Evolutionary conservation across 2,329 filamentous ascomycete genomes (phyloP), one percentile per base, ranked within the genome.

Genomic region (Whalleya microplaca): DNA sequence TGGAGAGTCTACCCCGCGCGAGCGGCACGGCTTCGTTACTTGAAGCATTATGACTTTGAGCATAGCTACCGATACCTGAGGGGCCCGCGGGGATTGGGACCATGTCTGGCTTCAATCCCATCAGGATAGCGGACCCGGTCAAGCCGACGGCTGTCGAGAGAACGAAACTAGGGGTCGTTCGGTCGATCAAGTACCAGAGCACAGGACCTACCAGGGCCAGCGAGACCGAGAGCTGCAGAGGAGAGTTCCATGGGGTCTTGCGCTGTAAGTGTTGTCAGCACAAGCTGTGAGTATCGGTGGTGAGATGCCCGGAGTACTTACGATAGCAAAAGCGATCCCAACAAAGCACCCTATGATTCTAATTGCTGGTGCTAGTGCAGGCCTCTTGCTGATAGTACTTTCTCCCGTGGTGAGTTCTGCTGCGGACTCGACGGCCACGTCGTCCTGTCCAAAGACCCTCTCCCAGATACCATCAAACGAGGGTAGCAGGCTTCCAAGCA

Each of bases 131-230:
- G 9, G 93, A 93, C 7, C 94, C 92, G 1, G 83, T 76, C 21
- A 94, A 71, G 1, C 91, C 90, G 10, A 96, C 87, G 1, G 84
- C 77, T 14, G 87, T 81, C 0, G 91, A 92, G 53, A 97, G 83
- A 32, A 95, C 77, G 64, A 98, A 89, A 3, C 95, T 95, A 0
- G 92, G 84, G 64, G 86, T 87, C 45, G 92, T 95, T 48, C 94
- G 90, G 75, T 99, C 95, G 69, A 99, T 90, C 21, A 98, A 81
- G 75, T 96, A 99, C 95, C 95, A 99, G 18, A 99, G 79, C 9
- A 95, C 89, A 1, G 95, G 94, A 71, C 98, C 98, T 19, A 90
- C 91, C 57, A 98, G 85, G 20, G 92, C 91, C 47, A 99, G 86
- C 1, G 93, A 95, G 21, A 96, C 75, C 1, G 93, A 96, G 19